Evolutionary conservation across 768 basidiomycete genomes (phyloP).

Genomic region (Pisolithus tinctorius): DNA sequence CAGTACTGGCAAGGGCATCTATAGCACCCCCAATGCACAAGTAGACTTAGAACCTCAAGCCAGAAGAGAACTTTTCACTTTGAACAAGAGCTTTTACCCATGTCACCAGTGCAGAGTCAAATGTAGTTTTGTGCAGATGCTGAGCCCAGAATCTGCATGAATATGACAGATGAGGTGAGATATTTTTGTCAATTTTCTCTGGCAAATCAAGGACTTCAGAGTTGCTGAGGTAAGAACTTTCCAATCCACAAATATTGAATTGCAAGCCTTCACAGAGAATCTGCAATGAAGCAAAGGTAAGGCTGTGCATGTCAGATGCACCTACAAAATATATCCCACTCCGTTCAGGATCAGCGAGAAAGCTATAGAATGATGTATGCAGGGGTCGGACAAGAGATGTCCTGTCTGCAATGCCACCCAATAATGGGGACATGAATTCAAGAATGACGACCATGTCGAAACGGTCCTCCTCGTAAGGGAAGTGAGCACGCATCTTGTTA

Average conservation of each 20-base stretch:
- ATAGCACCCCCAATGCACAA: neutral
- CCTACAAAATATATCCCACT: slow-evolving; percentile 3
- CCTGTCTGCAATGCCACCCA: slow-evolving; percentile 1
- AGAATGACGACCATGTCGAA: neutral
- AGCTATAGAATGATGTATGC: slow-evolving; percentile 24
- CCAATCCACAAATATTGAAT: neutral
- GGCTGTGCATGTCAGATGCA: neutral
- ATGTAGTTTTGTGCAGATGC: too few species aligned
- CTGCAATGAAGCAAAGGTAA: neutral
- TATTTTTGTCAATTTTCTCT: neutral
- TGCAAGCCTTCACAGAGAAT: neutral
- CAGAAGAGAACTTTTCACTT: neutral
- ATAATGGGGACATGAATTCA: neutral
- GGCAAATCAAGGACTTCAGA: neutral
- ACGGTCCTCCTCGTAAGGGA: neutral
- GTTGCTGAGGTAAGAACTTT: neutral
- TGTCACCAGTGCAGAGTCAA: neutral
- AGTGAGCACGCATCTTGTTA: neutral
- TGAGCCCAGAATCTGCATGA: neutral
- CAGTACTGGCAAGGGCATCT: neutral
- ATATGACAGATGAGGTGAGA: neutral
- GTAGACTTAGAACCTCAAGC: neutral
- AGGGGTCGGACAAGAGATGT: slow-evolving; percentile 8
- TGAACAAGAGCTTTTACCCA: neutral
- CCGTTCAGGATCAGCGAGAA: slow-evolving; percentile 8